Conservation (phyloP, 805 yeast genomes). For the Ogataea pilisensis region DNA sequence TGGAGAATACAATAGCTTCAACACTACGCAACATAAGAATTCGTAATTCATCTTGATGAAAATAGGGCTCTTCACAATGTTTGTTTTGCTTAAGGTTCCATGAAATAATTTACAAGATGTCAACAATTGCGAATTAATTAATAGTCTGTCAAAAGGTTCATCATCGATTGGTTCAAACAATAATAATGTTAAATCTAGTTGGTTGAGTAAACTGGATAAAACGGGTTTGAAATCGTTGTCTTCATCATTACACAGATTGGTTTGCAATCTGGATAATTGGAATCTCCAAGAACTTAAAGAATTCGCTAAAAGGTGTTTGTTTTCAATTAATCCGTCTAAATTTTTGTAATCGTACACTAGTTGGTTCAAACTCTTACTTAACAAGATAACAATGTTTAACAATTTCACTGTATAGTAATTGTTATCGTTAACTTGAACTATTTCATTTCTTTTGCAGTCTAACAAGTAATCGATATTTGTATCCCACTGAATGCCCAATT, state of each 20-base stretch:
- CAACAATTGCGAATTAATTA: conserved; percentile 8
- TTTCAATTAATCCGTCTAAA: conserved; percentile 9
- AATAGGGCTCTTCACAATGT: conserved; percentile 18
- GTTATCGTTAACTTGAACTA: background rate
- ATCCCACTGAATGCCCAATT: conserved; percentile 27
- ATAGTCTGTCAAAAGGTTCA: conserved; percentile 5
- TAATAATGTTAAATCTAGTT: conserved; percentile 17
- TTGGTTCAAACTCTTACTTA: conserved; percentile 19
- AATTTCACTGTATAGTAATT: conserved; percentile 16
- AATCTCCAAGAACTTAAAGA: conserved; percentile 24
- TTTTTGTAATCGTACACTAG: conserved; percentile 18
- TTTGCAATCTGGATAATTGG: conserved; percentile 11
- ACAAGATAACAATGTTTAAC: conserved; percentile 16
- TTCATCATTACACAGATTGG: conserved; percentile 1
- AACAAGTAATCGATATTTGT: conserved; percentile 15
- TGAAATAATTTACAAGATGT: conserved; percentile 6
- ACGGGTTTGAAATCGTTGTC: background rate
- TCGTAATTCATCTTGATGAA: conserved; percentile 22
- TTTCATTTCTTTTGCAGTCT: conserved; percentile 12
- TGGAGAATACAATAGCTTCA: conserved; percentile 14
- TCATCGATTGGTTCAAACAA: conserved; percentile 19
- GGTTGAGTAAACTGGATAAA: conserved; percentile 6
- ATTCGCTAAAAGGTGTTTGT: conserved; percentile 15
- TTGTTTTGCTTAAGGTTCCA: conserved; percentile 3
- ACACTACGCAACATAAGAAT: conserved; percentile 11